phyloP scores from a whole-genome alignment of 1,284 basidiomycete species.

The Peniophora sp. region DNA sequence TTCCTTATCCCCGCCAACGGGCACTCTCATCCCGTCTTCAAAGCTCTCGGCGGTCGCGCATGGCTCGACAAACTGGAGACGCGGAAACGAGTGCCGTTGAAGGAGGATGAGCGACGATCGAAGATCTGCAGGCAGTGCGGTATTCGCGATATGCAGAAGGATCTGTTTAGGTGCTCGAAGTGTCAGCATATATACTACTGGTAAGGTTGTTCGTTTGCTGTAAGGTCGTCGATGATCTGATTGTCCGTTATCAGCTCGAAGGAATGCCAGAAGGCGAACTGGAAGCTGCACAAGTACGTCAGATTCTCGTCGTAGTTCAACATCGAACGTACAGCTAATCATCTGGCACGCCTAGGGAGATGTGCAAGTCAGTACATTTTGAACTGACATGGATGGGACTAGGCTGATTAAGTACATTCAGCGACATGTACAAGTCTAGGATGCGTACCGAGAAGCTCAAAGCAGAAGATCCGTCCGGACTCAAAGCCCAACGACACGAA shows the following conservation, averaged over 20 bases:
- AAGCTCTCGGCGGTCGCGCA: constrained; percentile 10
- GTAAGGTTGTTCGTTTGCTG: constrained; percentile 5
- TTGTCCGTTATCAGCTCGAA: constrained; percentile 8
- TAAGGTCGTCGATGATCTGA: not conserved
- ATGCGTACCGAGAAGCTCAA: constrained; percentile 5
- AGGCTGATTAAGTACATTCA: not conserved
- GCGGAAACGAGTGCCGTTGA: constrained; percentile 2
- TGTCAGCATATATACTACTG: constrained; percentile 16
- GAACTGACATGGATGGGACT: not conserved
- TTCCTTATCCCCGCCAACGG: constrained; percentile 5
- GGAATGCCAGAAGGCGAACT: constrained; percentile 15
- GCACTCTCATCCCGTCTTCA: constrained; percentile 9
- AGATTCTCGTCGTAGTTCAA: not conserved
- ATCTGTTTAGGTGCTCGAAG: constrained; percentile 11
- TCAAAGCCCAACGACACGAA: not conserved
- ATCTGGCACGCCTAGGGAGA: too few relatives aligned
- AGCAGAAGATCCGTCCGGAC: not conserved
- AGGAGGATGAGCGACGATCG: constrained; percentile 7
- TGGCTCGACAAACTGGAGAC: constrained; percentile 10
- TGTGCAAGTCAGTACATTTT: too few relatives aligned
- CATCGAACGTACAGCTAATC: not conserved
- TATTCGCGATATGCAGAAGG: constrained; percentile 11
- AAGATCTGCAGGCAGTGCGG: constrained; percentile 12
- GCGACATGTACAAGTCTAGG: constrained; percentile 3
- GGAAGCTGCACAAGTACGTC: constrained; percentile 15